Evolutionary conservation across 371 early-diverging fungal species (phyloP).

Genomic region (Sanchytrium tribonematis): DNA sequence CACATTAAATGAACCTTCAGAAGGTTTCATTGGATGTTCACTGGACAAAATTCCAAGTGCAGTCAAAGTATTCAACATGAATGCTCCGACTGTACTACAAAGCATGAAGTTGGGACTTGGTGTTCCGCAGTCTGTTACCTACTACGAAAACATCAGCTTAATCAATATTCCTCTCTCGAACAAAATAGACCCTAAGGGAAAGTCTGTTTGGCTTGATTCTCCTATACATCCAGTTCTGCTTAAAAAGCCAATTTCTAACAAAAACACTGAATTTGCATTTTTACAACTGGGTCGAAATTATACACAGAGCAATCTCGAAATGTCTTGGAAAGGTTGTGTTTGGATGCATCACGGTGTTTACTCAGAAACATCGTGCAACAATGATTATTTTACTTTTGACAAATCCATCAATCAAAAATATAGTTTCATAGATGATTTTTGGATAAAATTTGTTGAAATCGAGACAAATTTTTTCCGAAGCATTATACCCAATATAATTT

Average conservation of each 20-base stretch:
- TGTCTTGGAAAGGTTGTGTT: slow-evolving; percentile 19
- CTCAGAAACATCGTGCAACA: slow-evolving; percentile 10
- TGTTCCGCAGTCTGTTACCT: slow-evolving; percentile 19
- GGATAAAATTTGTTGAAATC: slow-evolving; percentile 22
- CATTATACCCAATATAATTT: slow-evolving; percentile 19
- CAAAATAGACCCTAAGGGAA: slow-evolving; percentile 7
- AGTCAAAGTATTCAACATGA: slow-evolving; percentile 22
- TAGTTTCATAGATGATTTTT: slow-evolving; percentile 19
- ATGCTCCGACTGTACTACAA: slow-evolving; percentile 30
- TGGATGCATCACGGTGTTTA: slow-evolving; percentile 36
- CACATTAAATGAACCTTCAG: slow-evolving; percentile 39
- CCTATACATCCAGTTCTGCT: slow-evolving; percentile 12
- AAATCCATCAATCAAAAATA: slow-evolving; percentile 16
- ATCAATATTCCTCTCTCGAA: background rate
- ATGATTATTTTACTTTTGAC: slow-evolving; percentile 25
- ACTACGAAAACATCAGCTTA: slow-evolving; percentile 6
- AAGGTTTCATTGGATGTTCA: slow-evolving; percentile 31
- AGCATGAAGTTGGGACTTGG: slow-evolving; percentile 33
- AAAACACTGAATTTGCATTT: slow-evolving; percentile 22
- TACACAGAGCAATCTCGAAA: slow-evolving; percentile 7
- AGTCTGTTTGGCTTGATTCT: slow-evolving; percentile 27
- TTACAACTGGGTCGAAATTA: slow-evolving; percentile 4
- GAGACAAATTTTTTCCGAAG: slow-evolving; percentile 18
- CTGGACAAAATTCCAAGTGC: slow-evolving; percentile 16
- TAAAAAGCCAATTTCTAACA: slow-evolving; percentile 19